Conservation (phyloP, 192 early-diverging fungal species). For the Backusella macrospora region DNA sequence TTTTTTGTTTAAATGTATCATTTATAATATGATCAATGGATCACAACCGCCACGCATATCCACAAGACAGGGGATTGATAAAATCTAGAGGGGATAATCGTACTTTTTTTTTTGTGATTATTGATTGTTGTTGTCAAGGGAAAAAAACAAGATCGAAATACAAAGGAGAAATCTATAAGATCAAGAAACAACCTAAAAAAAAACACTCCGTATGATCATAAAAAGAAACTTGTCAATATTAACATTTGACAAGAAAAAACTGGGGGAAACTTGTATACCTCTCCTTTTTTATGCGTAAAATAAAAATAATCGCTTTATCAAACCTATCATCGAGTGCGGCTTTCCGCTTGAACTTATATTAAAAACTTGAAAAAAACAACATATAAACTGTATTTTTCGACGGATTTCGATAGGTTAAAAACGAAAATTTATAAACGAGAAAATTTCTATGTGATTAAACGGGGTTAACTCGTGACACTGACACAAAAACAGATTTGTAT, state of each 20-base stretch:
- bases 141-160: no score
- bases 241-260: neutral
- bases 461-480: no score
- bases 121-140: neutral
- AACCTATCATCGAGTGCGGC: no score
- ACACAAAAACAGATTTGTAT: no score
- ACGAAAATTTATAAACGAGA: no score
- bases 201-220: neutral
- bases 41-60: neutral
- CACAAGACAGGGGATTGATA: neutral
- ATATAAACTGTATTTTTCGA: no score
- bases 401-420: no score
- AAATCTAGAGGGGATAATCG: neutral
- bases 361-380: no score
- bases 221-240: neutral
- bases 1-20: neutral
- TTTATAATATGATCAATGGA: neutral
- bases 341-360: no score
- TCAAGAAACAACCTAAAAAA: neutral
- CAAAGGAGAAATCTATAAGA: neutral
- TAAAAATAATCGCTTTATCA: no score
- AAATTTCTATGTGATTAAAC: no score
- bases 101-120: neutral
- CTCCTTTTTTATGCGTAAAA: no score
- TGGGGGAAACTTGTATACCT: neutral